A percentile compares a stretch with the other conserved stretches of the same genome.
Conservation (phyloP, 768 basidiomycete species). For the Suillus subaureus region DNA sequence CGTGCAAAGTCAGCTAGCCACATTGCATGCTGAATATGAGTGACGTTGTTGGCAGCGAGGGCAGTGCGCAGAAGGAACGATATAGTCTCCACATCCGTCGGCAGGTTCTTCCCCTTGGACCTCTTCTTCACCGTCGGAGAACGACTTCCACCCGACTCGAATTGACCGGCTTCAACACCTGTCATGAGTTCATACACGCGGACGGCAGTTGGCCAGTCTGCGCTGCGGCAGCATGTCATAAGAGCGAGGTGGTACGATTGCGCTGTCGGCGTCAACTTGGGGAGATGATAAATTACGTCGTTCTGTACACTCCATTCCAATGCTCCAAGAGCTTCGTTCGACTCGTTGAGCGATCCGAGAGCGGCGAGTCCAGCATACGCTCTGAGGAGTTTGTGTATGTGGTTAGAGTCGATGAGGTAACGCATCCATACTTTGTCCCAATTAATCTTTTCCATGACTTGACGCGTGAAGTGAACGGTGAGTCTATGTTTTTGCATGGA, state of each 20-base stretch:
- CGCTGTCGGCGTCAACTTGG: conserved; percentile 36
- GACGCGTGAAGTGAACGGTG: conserved; percentile 59
- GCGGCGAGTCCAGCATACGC: conserved; percentile 48
- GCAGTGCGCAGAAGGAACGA: conserved; percentile 62
- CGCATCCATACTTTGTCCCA: conserved; percentile 28
- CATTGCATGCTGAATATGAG: conserved; percentile 59
- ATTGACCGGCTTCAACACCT: conserved; percentile 58
- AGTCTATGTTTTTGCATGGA: conserved; percentile 46
- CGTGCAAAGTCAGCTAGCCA: conserved; percentile 58
- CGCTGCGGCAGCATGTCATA: conserved; percentile 60
- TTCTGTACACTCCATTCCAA: conserved; percentile 73
- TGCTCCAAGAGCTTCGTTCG: conserved; percentile 54
- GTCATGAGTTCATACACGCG: conserved; percentile 73
- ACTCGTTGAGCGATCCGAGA: conserved; percentile 39
- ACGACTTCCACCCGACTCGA: conserved; percentile 40
- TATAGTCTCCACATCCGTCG: conserved; percentile 55
- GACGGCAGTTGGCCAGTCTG: conserved; percentile 62
- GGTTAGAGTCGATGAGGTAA: conserved; percentile 49
- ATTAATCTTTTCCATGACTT: conserved; percentile 49
- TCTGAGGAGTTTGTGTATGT: conserved; percentile 64
- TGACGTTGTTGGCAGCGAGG: conserved; percentile 48
- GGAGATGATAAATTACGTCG: conserved; percentile 49
- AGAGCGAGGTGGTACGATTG: conserved; percentile 64
- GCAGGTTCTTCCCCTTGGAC: conserved; percentile 44
- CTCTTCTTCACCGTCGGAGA: conserved; percentile 46